Evolutionary conservation across 371 early-diverging fungal species (phyloP), one percentile per base, ranked within the genome.

Genomic region (Dichotomocladium elegans): DNA sequence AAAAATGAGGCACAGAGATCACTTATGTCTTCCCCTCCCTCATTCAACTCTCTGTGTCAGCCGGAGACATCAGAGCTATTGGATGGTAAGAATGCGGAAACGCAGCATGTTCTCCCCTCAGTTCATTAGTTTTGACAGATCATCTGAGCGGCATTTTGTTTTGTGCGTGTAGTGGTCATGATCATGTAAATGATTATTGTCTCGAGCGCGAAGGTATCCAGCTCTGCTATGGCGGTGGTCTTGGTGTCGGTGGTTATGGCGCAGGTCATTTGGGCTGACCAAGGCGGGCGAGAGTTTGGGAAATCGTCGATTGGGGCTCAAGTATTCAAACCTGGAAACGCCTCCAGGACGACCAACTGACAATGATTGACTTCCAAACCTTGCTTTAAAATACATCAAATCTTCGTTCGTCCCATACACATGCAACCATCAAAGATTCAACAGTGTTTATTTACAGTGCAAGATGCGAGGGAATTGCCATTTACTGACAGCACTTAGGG

Each of bases 181-280:
- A 80, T 41, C 81, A 80, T 60, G 53, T 71, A 3, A 80, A 80
- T 35, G 81, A 80, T 40, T 80, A 74, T 56, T 80, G 81, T 24
- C 43, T 74, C 41, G 61, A 74, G 25, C 70, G 59, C 26, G 66
- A 70, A 3, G 66, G 66, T 7, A 61, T 80, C 27, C 63, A 70
- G 22, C 55, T 80, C 9, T 80, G 81, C 46, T 80, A 74, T 42
- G 74, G 71, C 8, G 81, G 81, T 4, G 81, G 81, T 3, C 57
- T 72, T 1, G 78, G 81, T n/a, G 66, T 74, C 10, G 73, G 77
- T 5, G 66, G 72, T 4, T 80, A 80, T 46, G 81, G 81, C 27
- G 71, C 68, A n/a, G 52, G 64, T 21, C 64, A 72, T 34, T 22
- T 75, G 15, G 68, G 66, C 0, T 72, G 72, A 68, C 68, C 69